phyloP scores from a whole-genome alignment of 331 rosid genomes.

The Spiraea crenata region DNA sequence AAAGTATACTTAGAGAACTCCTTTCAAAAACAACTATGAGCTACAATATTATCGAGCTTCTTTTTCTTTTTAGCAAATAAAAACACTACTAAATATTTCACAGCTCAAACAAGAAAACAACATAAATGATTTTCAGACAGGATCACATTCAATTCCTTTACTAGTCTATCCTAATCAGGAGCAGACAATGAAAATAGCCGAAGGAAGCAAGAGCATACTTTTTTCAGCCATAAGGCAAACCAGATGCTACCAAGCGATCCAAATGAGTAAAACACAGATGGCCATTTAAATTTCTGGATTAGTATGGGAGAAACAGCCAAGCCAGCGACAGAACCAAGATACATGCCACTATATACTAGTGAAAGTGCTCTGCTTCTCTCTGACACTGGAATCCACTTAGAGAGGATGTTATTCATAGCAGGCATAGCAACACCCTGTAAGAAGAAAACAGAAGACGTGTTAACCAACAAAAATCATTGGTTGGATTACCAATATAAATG shows the following conservation, averaged over 20 bases:
- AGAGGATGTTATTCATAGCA: conserved; percentile 90
- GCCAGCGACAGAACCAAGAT: conserved; percentile 96
- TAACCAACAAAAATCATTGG: background rate
- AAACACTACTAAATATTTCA: background rate
- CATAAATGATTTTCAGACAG: background rate
- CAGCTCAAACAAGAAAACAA: background rate
- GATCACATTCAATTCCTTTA: background rate
- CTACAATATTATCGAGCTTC: background rate
- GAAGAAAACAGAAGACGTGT: conserved; percentile 14
- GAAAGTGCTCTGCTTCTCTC: conserved; percentile 99
- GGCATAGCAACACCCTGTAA: conserved; percentile 99
- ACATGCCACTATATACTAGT: conserved; percentile 94
- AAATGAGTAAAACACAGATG: conserved; percentile 89
- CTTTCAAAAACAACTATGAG: background rate
- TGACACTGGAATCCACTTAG: conserved; percentile 95
- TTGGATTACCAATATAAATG: background rate
- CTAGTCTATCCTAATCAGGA: background rate
- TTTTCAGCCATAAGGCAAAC: conserved; percentile 76
- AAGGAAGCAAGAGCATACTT: conserved; percentile 47
- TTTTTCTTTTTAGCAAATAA: background rate
- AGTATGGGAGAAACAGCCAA: conserved; percentile 76
- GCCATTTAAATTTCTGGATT: conserved; percentile 84
- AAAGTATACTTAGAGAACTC: conserved; percentile 1
- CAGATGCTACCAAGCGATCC: conserved; percentile 97
- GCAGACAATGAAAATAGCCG: conserved; percentile 11